Evolutionary conservation across 768 basidiomycete species (phyloP), one percentile per base, ranked within the genome.

Genomic region (Epithele typhae): DNA sequence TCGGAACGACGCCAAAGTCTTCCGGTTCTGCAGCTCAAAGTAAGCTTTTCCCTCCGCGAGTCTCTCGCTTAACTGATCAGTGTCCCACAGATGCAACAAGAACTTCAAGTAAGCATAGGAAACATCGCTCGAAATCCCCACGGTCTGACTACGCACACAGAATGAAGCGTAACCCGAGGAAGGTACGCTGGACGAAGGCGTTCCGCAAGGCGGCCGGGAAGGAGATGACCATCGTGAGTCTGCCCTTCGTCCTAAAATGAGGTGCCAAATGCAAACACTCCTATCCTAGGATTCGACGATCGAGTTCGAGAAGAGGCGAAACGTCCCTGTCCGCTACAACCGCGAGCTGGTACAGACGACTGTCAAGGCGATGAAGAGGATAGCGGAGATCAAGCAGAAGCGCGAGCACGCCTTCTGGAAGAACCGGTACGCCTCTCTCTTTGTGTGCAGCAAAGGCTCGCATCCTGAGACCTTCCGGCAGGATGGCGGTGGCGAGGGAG

Each of bases 61-160:
- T 1, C 8, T 15, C 6, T 2, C 25, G 4, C 18, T 18, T 8
- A 30, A 3, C 43, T 57, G 53, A 57, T 27, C 47, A 58, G 19
- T 45, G 5, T 32, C 18, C 14, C 44, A 42, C 43, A 94, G 91
- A 76, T 96, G 96, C 65, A 91, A 97, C 68, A 98, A 98, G 72
- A 99, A 97, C 69, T 99, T 99, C 82, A 99, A 99, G 92, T 92
- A 59, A 55, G 78, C n/a, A n/a, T n/a, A n/a, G n/a, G n/a, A n/a
- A n/a, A n/a, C n/a, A n/a, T n/a, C 32, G 11, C 38, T 10, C 15
- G 17, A 7, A 19, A 25, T 48, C 39, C 22, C 40, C 25, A 42
- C 14, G n/a, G n/a, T n/a, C 21, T 44, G n/a, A 36, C 15, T 8
- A 7, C 43, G 17, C 45, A 36, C 21, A 4, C 56, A 94, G 92